Conservation (phyloP, 2,329 filamentous ascomycete genomes). For the Chrysoporthe cubensis region DNA sequence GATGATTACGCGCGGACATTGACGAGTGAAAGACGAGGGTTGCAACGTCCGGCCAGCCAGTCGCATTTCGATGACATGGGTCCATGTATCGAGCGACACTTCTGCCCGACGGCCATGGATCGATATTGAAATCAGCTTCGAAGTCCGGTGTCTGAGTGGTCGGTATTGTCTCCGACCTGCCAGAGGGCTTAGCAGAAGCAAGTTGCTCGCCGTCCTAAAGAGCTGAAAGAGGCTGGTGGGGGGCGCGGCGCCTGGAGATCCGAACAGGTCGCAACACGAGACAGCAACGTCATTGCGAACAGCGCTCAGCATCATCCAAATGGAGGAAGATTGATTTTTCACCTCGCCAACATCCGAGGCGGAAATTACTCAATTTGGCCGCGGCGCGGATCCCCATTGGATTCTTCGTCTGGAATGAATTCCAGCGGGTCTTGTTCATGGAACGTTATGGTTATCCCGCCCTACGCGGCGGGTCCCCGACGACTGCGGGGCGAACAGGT, state of each 20-base stretch:
- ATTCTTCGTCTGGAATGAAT: neutral
- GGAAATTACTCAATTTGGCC: slow-evolving; percentile 12
- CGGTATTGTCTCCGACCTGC: neutral
- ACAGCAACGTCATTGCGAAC: neutral
- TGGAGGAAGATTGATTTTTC: neutral
- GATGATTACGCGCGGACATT: neutral
- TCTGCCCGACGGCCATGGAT: neutral
- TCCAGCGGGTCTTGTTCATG: neutral
- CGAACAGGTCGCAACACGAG: neutral
- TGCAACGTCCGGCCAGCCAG: neutral
- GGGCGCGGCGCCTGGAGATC: neutral
- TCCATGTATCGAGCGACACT: neutral
- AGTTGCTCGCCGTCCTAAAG: neutral
- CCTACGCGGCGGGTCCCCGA: neutral
- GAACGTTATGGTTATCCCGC: neutral
- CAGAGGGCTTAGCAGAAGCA: neutral
- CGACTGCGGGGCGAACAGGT: slow-evolving; percentile 1
- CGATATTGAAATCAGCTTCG: neutral
- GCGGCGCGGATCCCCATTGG: neutral
- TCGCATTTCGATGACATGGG: neutral
- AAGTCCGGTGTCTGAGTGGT: neutral
- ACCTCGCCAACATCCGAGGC: neutral
- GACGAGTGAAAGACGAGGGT: neutral
- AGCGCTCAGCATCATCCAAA: neutral
- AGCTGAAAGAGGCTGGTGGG: neutral